These are phyloP conservation scores for Favolaschia claudopus DNA, from an alignment of 768 basidiomycete genomes.

Conservation along the genomic window DNA sequence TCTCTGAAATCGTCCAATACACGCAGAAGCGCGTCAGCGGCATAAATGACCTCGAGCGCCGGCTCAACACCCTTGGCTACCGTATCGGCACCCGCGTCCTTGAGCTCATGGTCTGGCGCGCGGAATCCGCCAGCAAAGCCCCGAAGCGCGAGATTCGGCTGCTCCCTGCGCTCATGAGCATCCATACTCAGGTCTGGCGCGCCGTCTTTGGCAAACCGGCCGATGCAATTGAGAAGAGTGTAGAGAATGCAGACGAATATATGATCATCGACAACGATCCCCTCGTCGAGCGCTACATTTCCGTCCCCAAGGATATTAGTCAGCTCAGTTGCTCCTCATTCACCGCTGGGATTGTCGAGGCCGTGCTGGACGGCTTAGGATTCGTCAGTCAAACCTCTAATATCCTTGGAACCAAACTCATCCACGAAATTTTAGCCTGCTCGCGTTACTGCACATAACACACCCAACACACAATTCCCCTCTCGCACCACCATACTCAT, in stretches of 20 bases:
- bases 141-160: slow-evolving; percentile 94
- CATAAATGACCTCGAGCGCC: slow-evolving; percentile 93
- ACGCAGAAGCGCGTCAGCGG: slow-evolving; percentile 95
- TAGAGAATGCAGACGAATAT: slow-evolving; percentile 97
- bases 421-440: slow-evolving; percentile 71
- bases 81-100: slow-evolving; percentile 88
- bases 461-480: slow-evolving; percentile 82
- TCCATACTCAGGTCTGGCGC: slow-evolving; percentile 95
- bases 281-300: slow-evolving; percentile 88
- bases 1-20: slow-evolving; percentile 94
- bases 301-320: slow-evolving; percentile 93
- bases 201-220: slow-evolving; percentile 94
- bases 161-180: slow-evolving; percentile 89
- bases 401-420: too few species aligned
- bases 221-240: slow-evolving; percentile 94
- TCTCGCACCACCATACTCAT: slow-evolving; percentile 95
- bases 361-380: slow-evolving; percentile 91
- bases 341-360: slow-evolving; percentile 97
- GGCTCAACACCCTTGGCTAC: slow-evolving; percentile 92
- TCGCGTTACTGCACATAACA: slow-evolving; percentile 94
- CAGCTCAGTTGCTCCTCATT: slow-evolving; percentile 97
- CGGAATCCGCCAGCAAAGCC: slow-evolving; percentile 80
- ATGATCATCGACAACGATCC: slow-evolving; percentile 99
- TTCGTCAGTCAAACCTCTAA: too few species aligned
- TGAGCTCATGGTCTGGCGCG: slow-evolving; percentile 84